Evolutionary conservation across 2,329 filamentous ascomycete species (phyloP).

Genomic region (Colletotrichum navitas): DNA sequence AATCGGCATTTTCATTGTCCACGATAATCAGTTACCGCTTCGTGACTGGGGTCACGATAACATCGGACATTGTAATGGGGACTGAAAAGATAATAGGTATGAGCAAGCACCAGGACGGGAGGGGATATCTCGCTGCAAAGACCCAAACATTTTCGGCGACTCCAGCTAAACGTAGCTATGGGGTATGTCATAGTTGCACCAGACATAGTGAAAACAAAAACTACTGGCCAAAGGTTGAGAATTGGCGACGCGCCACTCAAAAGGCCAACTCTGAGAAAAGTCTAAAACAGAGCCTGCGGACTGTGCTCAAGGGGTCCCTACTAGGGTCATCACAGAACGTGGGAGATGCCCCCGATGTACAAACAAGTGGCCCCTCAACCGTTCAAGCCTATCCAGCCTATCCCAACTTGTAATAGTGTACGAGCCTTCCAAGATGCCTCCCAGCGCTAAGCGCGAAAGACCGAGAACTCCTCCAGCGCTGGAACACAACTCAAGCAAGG

Average conservation of each 20-base stretch:
- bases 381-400: neutral
- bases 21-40: conserved; percentile 21
- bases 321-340: conserved; percentile 16
- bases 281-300: conserved; percentile 15
- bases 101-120: neutral
- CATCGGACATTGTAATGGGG: neutral
- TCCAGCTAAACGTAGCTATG: neutral
- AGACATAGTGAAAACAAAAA: neutral
- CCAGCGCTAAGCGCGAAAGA: neutral
- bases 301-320: conserved; percentile 12
- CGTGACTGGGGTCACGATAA: conserved; percentile 19
- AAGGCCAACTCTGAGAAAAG: conserved; percentile 3
- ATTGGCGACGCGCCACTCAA: conserved; percentile 14
- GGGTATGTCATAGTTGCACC: conserved; percentile 20
- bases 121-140: neutral
- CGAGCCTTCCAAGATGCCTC: neutral
- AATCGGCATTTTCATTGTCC: conserved; percentile 29
- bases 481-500: conserved; percentile 7
- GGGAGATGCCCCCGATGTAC: conserved; percentile 24
- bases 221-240: neutral
- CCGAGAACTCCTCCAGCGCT: neutral
- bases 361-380: conserved; percentile 20
- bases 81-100: neutral
- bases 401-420: neutral
- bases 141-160: conserved; percentile 9